phyloP scores from a whole-genome alignment of 176 grass and related monocot species.

The Alopecurus myosuroides region DNA sequence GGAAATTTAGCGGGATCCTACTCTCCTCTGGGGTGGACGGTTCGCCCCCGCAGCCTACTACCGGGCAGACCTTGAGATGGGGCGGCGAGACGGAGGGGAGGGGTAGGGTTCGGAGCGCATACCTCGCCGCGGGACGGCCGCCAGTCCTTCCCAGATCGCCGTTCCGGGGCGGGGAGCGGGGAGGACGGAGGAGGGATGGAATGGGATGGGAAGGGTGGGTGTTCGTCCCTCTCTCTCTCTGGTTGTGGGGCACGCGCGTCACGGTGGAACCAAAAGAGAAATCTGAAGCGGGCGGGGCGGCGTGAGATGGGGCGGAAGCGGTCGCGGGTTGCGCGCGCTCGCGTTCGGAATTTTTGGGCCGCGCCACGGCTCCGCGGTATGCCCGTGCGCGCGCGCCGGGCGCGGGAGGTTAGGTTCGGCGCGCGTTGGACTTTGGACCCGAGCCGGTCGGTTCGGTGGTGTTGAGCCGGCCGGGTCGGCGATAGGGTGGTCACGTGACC shows the following conservation, averaged over 20 bases:
- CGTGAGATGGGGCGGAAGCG: not conserved
- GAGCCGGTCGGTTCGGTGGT: too few species aligned
- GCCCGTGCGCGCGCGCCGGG: not conserved
- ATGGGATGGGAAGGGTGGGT: not conserved
- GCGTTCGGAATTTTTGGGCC: constrained; percentile 34
- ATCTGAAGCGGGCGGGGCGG: not conserved
- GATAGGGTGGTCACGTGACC: too few species aligned
- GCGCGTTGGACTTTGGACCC: not conserved
- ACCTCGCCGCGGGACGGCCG: constrained; percentile 24
- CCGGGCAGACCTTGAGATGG: not conserved
- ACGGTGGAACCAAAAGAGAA: constrained; percentile 13
- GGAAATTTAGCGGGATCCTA: constrained; percentile 7
- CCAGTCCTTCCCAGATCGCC: not conserved
- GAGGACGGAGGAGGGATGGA: not conserved
- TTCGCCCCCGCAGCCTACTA: not conserved
- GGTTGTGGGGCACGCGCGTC: not conserved
- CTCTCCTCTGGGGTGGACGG: not conserved
- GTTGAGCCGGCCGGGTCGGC: too few species aligned
- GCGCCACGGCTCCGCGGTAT: not conserved
- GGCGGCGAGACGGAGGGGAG: not conserved
- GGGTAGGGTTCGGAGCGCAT: constrained; percentile 17
- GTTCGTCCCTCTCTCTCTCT: not conserved
- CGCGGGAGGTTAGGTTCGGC: not conserved
- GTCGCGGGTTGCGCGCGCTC: constrained; percentile 29
- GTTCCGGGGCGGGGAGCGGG: not conserved